phyloP scores from a whole-genome alignment of 192 early-diverging fungal genomes.

The Entomortierella parvispora region DNA sequence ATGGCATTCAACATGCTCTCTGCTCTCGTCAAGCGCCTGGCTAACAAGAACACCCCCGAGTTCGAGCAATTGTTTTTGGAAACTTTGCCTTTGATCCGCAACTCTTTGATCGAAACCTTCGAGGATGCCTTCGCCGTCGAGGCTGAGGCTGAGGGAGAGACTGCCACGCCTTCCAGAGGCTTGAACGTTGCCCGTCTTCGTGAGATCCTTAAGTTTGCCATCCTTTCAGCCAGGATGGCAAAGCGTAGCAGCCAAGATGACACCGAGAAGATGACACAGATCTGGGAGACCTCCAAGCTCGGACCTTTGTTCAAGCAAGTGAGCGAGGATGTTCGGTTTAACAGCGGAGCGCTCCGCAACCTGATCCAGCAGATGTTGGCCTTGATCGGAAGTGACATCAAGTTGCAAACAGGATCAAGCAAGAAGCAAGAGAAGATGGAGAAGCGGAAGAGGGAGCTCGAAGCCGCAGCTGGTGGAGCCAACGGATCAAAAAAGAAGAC shows the following conservation, averaged over 20 bases:
- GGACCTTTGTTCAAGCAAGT: conserved; percentile 42
- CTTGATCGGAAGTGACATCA: conserved; percentile 53
- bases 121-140: conserved; percentile 39
- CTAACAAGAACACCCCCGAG: conserved; percentile 50
- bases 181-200: conserved; percentile 49
- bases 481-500: conserved; percentile 49
- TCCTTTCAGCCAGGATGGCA: conserved; percentile 43
- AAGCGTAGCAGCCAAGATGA: conserved; percentile 48
- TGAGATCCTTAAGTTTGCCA: conserved; percentile 56
- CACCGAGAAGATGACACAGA: conserved; percentile 12
- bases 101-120: conserved; percentile 53
- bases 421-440: conserved; percentile 52
- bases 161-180: conserved; percentile 16
- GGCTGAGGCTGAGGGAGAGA: conserved; percentile 11
- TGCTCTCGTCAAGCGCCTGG: conserved; percentile 53
- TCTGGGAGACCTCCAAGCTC: conserved; percentile 52
- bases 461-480: conserved; percentile 30
- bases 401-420: conserved; percentile 24
- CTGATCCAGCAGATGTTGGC: conserved; percentile 49
- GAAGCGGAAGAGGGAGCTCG: conserved; percentile 44
- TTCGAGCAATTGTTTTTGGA: conserved; percentile 49
- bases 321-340: conserved; percentile 44
- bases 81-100: conserved; percentile 46
- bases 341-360: conserved; percentile 50
- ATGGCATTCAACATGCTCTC: conserved; percentile 64